A percentile compares a stretch with the other conserved stretches of the same genome.
Evolutionary conservation across 768 basidiomycete species (phyloP).

Genomic region (Amanita molliuscula): DNA sequence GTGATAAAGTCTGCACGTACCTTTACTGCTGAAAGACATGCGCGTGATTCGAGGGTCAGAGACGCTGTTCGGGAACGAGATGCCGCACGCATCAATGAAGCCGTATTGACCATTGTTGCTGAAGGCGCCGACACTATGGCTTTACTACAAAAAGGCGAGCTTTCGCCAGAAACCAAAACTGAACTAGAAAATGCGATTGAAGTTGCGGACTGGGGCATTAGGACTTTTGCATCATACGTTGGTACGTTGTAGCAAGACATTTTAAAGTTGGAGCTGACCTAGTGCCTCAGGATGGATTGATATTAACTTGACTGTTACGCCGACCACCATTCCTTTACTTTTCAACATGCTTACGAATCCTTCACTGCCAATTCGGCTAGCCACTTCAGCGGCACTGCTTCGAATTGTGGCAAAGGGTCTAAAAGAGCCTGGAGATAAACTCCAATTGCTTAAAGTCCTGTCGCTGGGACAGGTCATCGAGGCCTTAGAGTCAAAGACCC

Average conservation of each 20-base stretch:
- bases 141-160: slow-evolving; percentile 36
- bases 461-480: slow-evolving; percentile 76
- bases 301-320: slow-evolving; percentile 91
- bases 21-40: slow-evolving; percentile 59
- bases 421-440: slow-evolving; percentile 82
- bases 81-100: slow-evolving; percentile 77
- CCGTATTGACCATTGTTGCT: slow-evolving; percentile 74
- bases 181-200: slow-evolving; percentile 57
- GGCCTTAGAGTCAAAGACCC: slow-evolving; percentile 69
- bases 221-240: slow-evolving; percentile 88
- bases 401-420: slow-evolving; percentile 89
- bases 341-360: slow-evolving; percentile 75
- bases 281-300: slow-evolving; percentile 82
- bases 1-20: slow-evolving; percentile 81
- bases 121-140: slow-evolving; percentile 56
- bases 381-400: slow-evolving; percentile 69
- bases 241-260: slow-evolving; percentile 41
- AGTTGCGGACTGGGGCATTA: slow-evolving; percentile 84
- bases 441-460: slow-evolving; percentile 83
- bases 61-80: slow-evolving; percentile 89
- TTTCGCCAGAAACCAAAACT: slow-evolving; percentile 25
- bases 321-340: slow-evolving; percentile 74
- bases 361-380: slow-evolving; percentile 70
- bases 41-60: slow-evolving; percentile 75
- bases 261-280: not conserved